Base-by-base conservation (phyloP, 1,284 basidiomycete species). In the Ganoderma sinense region DNA sequence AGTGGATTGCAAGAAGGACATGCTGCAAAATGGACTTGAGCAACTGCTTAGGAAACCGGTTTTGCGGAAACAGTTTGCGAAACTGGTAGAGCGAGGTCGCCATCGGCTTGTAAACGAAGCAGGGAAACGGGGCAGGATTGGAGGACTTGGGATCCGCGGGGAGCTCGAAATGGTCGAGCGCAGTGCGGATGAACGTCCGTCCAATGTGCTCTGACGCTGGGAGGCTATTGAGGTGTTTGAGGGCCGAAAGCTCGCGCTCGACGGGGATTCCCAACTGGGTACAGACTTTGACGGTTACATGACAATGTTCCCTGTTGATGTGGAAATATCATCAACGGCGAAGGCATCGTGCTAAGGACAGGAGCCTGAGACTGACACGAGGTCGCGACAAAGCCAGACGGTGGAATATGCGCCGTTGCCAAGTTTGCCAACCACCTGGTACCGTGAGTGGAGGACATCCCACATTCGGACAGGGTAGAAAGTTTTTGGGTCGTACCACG, bases 1-100 rank as follows among this genome's bases (percentile, higher is more conserved):
- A 75, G 68, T 68, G 73, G 39, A 77, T 66, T 11, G 71, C 71
- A 26, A 66, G n/a, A 23, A 77, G 68, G 18, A 78, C 55, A 40
- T 68, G 71, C 18, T 45, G 26, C 36, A 72, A 41, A 56, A 69
- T 62, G 14, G 55, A 20, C 60, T 58, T 67, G 39, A 69, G 36
- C 31, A 69, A 48, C 6, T 18, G 20, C 40, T 64, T 61, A 62
- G 69, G 67, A 39, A 73, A 63, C 48, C 26, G n/a, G 41, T 65
- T 59, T 18, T 18, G 53, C 13, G 68, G 59, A 29, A 71, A 58
- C 62, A 43, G 51, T 62, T 41, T 59, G 61, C 67, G 64, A 40
- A 69, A 68, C 33, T 61, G 33, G 31, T 60, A 63, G 41, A 73
- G 70, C 69, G 65, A 73, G 64, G 68, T 71, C 65, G 66, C 67